Evolutionary conservation across 2,329 filamentous ascomycete species (phyloP).

Genomic region (Tolypocladium capitatum): DNA sequence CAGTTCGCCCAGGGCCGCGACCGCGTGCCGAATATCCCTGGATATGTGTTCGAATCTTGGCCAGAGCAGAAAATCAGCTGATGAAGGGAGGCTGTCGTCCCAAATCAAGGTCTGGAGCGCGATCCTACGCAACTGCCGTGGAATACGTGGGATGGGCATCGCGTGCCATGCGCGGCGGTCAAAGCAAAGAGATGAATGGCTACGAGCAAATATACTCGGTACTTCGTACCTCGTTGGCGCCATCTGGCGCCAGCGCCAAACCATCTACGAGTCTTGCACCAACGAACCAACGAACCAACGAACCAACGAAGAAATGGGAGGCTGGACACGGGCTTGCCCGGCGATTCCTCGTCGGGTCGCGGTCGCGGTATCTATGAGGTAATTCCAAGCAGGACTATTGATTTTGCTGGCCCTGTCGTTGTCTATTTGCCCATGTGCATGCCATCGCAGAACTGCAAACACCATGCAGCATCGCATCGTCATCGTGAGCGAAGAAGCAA

Average conservation of each 20-base stretch:
- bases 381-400: constrained; percentile 2
- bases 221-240: constrained; percentile 1
- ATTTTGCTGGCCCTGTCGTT: background rate
- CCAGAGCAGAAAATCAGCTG: constrained; percentile 1
- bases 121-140: constrained; percentile 3
- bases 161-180: background rate
- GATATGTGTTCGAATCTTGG: background rate
- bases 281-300: background rate
- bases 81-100: constrained; percentile 1
- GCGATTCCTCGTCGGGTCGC: constrained; percentile 2
- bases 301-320: background rate
- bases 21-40: background rate
- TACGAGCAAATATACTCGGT: too few relatives aligned
- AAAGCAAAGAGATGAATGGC: background rate
- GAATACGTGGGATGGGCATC: background rate
- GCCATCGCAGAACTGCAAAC: background rate
- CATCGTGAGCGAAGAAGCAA: background rate
- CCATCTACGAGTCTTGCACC: background rate
- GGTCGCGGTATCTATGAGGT: constrained; percentile 6
- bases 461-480: background rate
- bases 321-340: constrained; percentile 1
- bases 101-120: background rate
- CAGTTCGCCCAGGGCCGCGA: too few relatives aligned
- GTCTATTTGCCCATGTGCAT: background rate
- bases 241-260: background rate